Base-by-base conservation (phyloP, 129 eudicot genomes). In the Pulicaria dysenterica region DNA sequence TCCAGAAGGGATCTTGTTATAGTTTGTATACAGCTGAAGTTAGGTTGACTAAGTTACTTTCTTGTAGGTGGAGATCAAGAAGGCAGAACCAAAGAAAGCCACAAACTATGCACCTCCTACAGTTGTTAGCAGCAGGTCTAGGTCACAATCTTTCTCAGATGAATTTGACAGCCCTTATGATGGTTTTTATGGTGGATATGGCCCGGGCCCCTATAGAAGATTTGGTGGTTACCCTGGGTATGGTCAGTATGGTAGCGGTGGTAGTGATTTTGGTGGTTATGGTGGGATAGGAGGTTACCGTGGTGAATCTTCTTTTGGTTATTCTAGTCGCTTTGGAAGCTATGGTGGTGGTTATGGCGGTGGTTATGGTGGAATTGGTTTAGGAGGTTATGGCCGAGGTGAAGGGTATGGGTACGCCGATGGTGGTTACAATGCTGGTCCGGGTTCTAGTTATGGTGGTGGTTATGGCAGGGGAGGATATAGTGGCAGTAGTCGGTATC, bases 51-150 rank as follows among this genome's bases (percentile, higher is more conserved):
- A 48, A 80, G 83, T 78, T 84, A 79, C 72, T 79, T 83, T 87
- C 84, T 80, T 93, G 98, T 87, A 93, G 98, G 96, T 93, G 90
- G 98, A 93, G 96, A 83, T 93, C 87, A 93, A 93, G 95, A 93
- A 86, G 81, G 96, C 96, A 67, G 98, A 93, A 89, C 98, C 96
- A 80, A 93, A 93, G 95, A 93, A 85, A 87, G 69, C 96, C 76
- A 90, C 98, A 72, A 87, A 93, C 90, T 82, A 92, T 51, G 85
- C 86, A 62, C 86, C 87, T 60, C 85, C 86, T 63, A 85, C 90
- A 48, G 85, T 82, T 67, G 84, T 84, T 87, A 90, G 98, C 82
- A 24, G 31, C 31, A 24, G 31, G 31, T 24, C 31, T 24, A 24
- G 31, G 31, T 24, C 31, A 24, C 31, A 2, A 24, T 24, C 31